These are phyloP conservation scores for Dalbergia cochinchinensis DNA, from an alignment of 306 rosid genomes.

Conservation along the genomic window DNA sequence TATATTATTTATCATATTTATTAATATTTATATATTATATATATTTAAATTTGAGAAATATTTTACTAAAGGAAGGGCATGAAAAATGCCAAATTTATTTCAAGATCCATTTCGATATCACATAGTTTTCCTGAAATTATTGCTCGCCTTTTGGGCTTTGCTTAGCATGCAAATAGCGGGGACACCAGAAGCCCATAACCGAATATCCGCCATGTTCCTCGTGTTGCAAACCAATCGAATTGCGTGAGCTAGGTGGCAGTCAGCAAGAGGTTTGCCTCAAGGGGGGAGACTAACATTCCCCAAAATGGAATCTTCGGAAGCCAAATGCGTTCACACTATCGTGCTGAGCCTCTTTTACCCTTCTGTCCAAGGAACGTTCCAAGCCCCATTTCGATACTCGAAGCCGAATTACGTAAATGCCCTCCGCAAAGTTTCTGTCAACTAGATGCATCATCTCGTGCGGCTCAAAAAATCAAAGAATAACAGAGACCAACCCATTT, in stretches of 20 bases:
- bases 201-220: not conserved
- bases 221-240: not conserved
- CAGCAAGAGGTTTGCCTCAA: slow-evolving; percentile 8
- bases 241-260: slow-evolving; percentile 7
- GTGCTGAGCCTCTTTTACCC: not conserved
- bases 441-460: too few species aligned
- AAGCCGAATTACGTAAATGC: slow-evolving; percentile 1
- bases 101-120: too few species aligned
- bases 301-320: slow-evolving; percentile 44
- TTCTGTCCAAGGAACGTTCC: not conserved
- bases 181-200: not conserved
- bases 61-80: too few species aligned
- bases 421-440: not conserved
- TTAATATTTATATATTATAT: too few species aligned
- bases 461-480: too few species aligned
- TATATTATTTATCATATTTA: too few species aligned
- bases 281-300: slow-evolving; percentile 36
- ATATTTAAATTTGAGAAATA: too few species aligned
- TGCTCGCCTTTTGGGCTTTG: too few species aligned
- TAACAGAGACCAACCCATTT: too few species aligned
- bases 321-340: slow-evolving; percentile 46
- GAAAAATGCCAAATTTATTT: too few species aligned
- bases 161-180: not conserved
- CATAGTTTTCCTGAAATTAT: too few species aligned
- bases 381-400: not conserved